Evolutionary conservation across 768 basidiomycete genomes (phyloP), one percentile per base, ranked within the genome.

Genomic region (Flagelloscypha sp.): DNA sequence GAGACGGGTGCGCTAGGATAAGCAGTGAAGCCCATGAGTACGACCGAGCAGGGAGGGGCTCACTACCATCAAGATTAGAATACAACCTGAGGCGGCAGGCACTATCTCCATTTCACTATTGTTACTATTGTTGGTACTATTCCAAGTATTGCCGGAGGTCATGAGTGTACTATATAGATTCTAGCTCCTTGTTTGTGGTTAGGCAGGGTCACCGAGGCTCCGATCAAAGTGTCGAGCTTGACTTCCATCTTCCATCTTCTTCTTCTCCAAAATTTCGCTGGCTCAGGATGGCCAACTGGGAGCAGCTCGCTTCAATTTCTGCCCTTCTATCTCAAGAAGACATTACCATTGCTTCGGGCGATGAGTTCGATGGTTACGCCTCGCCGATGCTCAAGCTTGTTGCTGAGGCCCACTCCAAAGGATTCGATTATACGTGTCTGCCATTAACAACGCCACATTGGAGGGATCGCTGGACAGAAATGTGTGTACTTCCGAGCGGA

Each of bases 391-490:
- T 79, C 33, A 56, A 59, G 42, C 54, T 79, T 23, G 50, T 73
- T 1, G 53, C 66, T 9, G 70, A 74, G 18, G 68, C 77, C 12
- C 72, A 63, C 31, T 43, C 62, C 8, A 80, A 76, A 37, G 84
- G 84, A 12, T 97, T 90, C 51, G 78, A 85, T 36, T 54, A 67
- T 1, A 66, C 89, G 27, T 84, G 79, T 49, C 55, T 93, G 12
- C 90, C 90, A n/a, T 66, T 97, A n/a, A 90, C 93, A 16, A 94
- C 84, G 37, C 68, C 70, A 12, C 73, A 71, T 30, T 99, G 95
- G 95, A 77, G 74, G 48, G 67, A 74, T 43, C 66, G 95, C 37
- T 99, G 95, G 94, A 69, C 72, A 45, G 65, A 76, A 36, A 88
- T 98, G 75, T 99, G 95, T 58, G 63, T 89, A 43, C 57, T 84